Base-by-base conservation (phyloP, 2,329 filamentous ascomycete genomes). In the Fusarium sp. region DNA sequence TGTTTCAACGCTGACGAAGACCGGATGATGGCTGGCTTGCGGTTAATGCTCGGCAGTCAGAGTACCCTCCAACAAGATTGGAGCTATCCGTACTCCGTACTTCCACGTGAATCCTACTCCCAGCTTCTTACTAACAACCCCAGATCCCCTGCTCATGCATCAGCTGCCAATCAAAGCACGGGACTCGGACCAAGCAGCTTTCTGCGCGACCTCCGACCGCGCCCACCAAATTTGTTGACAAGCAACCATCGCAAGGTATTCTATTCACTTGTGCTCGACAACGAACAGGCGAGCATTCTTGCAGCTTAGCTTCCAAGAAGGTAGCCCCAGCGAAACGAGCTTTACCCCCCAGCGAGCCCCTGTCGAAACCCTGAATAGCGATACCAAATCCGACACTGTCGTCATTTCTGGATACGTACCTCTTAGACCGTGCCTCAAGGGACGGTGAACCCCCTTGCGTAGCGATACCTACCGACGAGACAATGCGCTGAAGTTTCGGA, bases 181-280 rank as follows among this genome's bases (percentile, higher is more conserved):
- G 68, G 74, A 72, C 73, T 56, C 70, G 67, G 72, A 69, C 57
- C 69, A 69, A 75, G 62, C 66, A 70, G 73, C 69, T 71, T 26
- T 42, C 51, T 38, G 62, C 68, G 69, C 49, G 49, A 73, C 54
- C 64, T 74, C 74, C 41, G 58, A 73, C 54, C 64, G 75, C 74
- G 75, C 77, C 67, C 73, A 74, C 66, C 70, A 78, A 76, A 78
- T 79, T 79, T 79, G 77, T 79, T 78, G 77, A 79, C 77, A 78
- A 75, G 69, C 74, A 77, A 76, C 77, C 69, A 70, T 61, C 48
- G 38, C 59, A 62, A 51, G n/a, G 31, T 51, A 38, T 59, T 26
- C 26, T 24, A n/a, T 51, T 22, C 22, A 31, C 56, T 66, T 55
- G 63, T 59, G 52, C 75, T 63, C 59, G 70, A 77, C 66, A 68